Evolutionary conservation across 257 asterid genomes (phyloP).

Genomic region (Salvia rosmarinus): DNA sequence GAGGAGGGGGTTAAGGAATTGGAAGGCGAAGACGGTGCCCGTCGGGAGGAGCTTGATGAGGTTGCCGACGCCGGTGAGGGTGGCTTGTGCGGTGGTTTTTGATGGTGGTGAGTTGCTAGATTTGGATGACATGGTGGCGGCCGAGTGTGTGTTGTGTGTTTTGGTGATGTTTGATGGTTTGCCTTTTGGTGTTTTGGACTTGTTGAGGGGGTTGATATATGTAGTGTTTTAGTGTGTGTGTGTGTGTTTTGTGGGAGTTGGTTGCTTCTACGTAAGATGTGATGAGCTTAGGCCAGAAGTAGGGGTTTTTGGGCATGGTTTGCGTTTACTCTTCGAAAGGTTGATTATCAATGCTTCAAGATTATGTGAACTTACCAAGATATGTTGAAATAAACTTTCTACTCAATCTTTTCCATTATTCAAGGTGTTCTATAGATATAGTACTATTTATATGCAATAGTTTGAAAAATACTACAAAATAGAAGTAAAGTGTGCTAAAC

Average conservation of each 20-base stretch:
- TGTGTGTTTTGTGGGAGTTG: not conserved
- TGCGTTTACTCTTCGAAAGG: slow-evolving; percentile 25
- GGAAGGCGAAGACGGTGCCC: slow-evolving; percentile 66
- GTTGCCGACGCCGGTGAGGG: slow-evolving; percentile 63
- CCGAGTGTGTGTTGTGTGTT: not conserved
- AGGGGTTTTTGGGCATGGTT: not conserved
- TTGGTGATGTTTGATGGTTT: not conserved
- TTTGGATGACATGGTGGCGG: slow-evolving; percentile 45
- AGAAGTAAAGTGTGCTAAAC: too few relatives aligned
- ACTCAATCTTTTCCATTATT: too few relatives aligned
- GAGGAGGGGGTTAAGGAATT: slow-evolving; percentile 75
- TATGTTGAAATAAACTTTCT: too few relatives aligned
- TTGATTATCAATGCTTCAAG: slow-evolving; percentile 18
- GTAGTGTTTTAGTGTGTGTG: not conserved
- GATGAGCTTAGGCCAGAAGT: slow-evolving; percentile 31
- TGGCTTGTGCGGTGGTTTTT: slow-evolving; percentile 35
- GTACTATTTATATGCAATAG: too few relatives aligned
- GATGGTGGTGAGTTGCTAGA: slow-evolving; percentile 21
- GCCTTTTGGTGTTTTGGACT: not conserved
- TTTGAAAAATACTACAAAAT: too few relatives aligned
- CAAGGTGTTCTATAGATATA: too few relatives aligned
- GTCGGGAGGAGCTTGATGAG: slow-evolving; percentile 75
- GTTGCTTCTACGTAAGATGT: slow-evolving; percentile 49
- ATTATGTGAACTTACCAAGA: not conserved
- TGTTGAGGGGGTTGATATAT: slow-evolving; percentile 8